Evolutionary conservation across 768 basidiomycete genomes (phyloP), one percentile per base, ranked within the genome.

Genomic region (Jaapia argillacea): DNA sequence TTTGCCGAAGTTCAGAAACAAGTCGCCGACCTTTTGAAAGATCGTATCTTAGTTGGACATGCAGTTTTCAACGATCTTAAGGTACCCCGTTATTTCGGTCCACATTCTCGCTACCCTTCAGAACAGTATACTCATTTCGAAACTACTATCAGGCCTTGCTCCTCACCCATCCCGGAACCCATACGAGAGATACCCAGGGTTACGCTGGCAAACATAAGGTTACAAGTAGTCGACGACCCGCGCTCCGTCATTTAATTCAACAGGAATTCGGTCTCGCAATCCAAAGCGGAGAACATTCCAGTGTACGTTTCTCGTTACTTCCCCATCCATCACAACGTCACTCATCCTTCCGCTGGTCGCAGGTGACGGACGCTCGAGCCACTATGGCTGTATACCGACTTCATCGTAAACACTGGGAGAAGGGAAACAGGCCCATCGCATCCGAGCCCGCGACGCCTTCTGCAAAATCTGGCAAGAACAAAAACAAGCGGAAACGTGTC

Each of bases 311-410:
- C 20, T 28, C 21, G 26, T 40, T 33, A 26, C 18, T 6, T 5
- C 23, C 44, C 23, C 14, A 41, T 37, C 20, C 16, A n/a, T 28
- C 35, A 14, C 16, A 14, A 26, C 31, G 21, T 37, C 10, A 20
- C 47, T 22, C 28, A 21, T 41, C 36, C 42, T 35, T 20, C 45
- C 38, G 21, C 23, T 1, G 6, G 24, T 7, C 25, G 7, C 46
- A 96, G 93, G 81, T 97, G 4, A 86, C 77, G 14, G 93, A 98
- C 58, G 91, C 93, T 1, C 74, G 93, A 41, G 94, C 93, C 0
- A 87, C 92, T 0, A 96, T 99, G 90, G 93, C 90, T 0, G 67
- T 97, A 28, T 97, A 85, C 59, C 74, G 91, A 5, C 56, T 93
- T 14, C 73, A 92, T 59, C 81, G 85, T 51, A 79, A 77, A 41